phyloP scores from a whole-genome alignment of 176 grass and related monocot species.

The Canna indica region DNA sequence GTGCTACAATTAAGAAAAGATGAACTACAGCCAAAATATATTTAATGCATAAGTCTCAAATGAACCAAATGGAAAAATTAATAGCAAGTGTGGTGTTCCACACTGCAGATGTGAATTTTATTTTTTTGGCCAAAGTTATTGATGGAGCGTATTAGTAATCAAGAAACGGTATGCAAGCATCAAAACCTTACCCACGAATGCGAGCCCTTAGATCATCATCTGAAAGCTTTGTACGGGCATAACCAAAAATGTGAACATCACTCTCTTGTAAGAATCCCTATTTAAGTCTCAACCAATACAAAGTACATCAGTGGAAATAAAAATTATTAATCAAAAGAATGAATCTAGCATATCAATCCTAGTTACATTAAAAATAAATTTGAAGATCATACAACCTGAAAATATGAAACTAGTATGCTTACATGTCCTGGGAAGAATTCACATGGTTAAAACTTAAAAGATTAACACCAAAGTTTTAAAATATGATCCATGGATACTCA shows the following conservation, averaged over 20 bases:
- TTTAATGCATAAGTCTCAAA: background rate
- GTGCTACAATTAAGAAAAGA: too few species aligned
- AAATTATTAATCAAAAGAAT: background rate
- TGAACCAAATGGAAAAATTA: background rate
- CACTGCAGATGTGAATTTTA: conserved; percentile 8
- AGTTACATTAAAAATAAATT: background rate
- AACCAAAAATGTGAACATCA: conserved; percentile 22
- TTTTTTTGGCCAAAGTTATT: conserved; percentile 18
- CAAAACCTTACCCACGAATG: conserved; percentile 6
- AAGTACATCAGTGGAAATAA: background rate
- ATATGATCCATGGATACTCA: background rate
- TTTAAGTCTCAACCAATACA: conserved; percentile 5
- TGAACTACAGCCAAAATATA: too few species aligned
- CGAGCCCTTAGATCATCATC: conserved; percentile 19
- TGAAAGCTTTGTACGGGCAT: conserved; percentile 18
- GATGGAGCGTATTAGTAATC: background rate
- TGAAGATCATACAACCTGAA: background rate
- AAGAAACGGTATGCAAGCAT: background rate
- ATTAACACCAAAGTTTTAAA: too few species aligned
- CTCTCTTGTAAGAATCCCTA: conserved; percentile 14
- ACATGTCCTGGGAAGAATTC: too few species aligned
- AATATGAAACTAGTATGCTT: too few species aligned
- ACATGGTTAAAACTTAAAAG: too few species aligned
- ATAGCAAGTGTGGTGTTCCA: background rate
- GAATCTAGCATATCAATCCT: background rate